Conservation (phyloP, 139 green algal genomes). For the Closterium sp. region DNA sequence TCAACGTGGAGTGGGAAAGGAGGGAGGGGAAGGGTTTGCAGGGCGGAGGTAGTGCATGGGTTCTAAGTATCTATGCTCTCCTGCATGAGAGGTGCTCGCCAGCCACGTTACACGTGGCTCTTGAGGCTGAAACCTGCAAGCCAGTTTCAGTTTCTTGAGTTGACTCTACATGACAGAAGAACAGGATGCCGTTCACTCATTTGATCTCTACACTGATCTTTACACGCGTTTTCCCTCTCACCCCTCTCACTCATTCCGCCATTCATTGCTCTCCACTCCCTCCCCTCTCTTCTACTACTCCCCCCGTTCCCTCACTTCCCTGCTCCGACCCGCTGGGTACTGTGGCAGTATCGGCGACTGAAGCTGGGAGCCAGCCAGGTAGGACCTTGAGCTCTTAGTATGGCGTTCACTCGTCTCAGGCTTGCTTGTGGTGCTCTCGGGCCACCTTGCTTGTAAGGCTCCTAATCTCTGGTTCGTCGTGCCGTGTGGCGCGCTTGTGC, state of each 20-base stretch:
- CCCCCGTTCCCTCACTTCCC: not conserved
- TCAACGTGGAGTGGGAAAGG: constrained; percentile 45
- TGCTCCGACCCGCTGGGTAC: not conserved
- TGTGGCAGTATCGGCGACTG: constrained; percentile 24
- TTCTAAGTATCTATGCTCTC: not conserved
- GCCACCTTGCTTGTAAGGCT: not conserved
- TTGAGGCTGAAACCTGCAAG: too few species aligned
- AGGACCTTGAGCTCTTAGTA: not conserved
- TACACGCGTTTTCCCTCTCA: not conserved
- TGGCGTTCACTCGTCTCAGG: not conserved
- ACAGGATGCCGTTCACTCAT: too few species aligned
- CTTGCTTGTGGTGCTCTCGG: not conserved
- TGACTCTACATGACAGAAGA: too few species aligned
- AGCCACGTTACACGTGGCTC: too few species aligned
- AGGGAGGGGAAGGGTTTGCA: not conserved
- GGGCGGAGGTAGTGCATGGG: too few species aligned
- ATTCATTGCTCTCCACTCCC: not conserved
- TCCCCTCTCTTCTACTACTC: not conserved
- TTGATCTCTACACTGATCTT: too few species aligned
- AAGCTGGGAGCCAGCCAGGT: constrained; percentile 42
- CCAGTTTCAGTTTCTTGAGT: too few species aligned
- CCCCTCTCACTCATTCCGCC: not conserved
- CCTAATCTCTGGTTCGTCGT: too few species aligned
- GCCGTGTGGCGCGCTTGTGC: too few species aligned
- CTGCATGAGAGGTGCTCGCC: not conserved